Percentiles rank a stretch among this genome's conserved stretches.
Evolutionary conservation across 805 yeast species (phyloP).

Genomic region (Lachancea sp.): DNA sequence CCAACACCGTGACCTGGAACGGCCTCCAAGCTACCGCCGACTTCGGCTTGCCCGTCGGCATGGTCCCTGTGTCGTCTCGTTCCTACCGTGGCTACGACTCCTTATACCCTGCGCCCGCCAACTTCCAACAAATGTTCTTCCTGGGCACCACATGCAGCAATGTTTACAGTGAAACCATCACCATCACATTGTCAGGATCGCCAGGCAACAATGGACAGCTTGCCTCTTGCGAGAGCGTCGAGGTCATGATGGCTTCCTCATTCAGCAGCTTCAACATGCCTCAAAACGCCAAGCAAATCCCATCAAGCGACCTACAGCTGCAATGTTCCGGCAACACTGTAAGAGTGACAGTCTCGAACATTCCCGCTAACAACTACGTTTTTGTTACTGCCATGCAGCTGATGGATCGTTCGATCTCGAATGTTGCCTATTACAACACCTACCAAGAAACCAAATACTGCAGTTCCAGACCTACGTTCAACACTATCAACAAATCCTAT

Average conservation of each 20-base stretch:
- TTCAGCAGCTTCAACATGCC: conserved; percentile 14
- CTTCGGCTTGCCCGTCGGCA: not conserved
- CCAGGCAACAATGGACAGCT: conserved; percentile 10
- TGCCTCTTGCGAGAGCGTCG: conserved; percentile 10
- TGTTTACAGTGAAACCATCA: conserved; percentile 8
- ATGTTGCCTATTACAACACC: not conserved
- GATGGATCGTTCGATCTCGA: conserved; percentile 2
- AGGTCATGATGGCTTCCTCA: conserved; percentile 8
- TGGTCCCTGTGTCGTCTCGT: not conserved
- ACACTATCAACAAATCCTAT: not conserved
- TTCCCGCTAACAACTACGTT: conserved; percentile 12
- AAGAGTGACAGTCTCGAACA: conserved; percentile 8
- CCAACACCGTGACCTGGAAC: conserved; percentile 14
- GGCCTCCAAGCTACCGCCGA: conserved; percentile 11
- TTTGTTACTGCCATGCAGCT: conserved; percentile 11
- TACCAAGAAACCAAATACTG: not conserved
- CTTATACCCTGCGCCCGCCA: conserved; percentile 1
- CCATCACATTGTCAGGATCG: conserved; percentile 9
- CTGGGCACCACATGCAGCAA: conserved; percentile 11
- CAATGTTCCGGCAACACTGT: conserved; percentile 10
- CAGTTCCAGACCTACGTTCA: not conserved
- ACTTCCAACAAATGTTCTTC: conserved; percentile 1
- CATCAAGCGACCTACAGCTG: conserved; percentile 4
- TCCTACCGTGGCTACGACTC: not conserved
- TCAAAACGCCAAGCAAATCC: conserved; percentile 9